phyloP scores from a whole-genome alignment of 1,284 basidiomycete genomes.

The Pholiota adiposa region DNA sequence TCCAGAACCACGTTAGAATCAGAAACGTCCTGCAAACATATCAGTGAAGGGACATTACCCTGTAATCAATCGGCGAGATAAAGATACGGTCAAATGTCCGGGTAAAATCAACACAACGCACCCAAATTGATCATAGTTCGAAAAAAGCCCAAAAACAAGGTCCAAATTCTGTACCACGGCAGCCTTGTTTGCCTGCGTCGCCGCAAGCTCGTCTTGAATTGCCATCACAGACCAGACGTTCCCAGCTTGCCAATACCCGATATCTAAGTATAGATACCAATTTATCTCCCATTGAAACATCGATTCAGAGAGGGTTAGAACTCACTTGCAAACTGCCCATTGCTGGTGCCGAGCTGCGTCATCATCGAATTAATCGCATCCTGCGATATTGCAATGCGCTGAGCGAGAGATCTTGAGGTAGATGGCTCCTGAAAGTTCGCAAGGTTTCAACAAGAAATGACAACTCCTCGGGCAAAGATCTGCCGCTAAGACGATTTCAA shows the following conservation, averaged over 20 bases:
- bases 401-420: constrained; percentile 38
- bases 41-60: constrained; percentile 19
- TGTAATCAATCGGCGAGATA: constrained; percentile 7
- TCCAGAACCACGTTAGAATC: constrained; percentile 5
- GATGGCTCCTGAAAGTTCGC: constrained; percentile 34
- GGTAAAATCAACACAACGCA: constrained; percentile 20
- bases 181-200: constrained; percentile 38
- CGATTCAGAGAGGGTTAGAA: background rate
- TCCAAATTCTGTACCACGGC: constrained; percentile 44
- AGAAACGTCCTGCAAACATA: constrained; percentile 5
- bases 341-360: constrained; percentile 37
- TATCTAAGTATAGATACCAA: constrained; percentile 31
- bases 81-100: background rate
- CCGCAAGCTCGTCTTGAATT: constrained; percentile 43
- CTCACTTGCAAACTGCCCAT: constrained; percentile 45
- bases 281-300: background rate
- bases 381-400: constrained; percentile 44
- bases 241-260: constrained; percentile 54
- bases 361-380: constrained; percentile 45
- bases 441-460: background rate
- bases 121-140: constrained; percentile 47
- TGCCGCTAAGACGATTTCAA: background rate
- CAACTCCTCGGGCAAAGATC: no score
- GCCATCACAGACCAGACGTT: constrained; percentile 52
- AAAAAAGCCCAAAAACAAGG: constrained; percentile 39